A percentile compares a stretch with the other conserved stretches of the same genome.
Conservation (phyloP, 371 early-diverging fungal genomes). For the Catenaria anguillulae region DNA sequence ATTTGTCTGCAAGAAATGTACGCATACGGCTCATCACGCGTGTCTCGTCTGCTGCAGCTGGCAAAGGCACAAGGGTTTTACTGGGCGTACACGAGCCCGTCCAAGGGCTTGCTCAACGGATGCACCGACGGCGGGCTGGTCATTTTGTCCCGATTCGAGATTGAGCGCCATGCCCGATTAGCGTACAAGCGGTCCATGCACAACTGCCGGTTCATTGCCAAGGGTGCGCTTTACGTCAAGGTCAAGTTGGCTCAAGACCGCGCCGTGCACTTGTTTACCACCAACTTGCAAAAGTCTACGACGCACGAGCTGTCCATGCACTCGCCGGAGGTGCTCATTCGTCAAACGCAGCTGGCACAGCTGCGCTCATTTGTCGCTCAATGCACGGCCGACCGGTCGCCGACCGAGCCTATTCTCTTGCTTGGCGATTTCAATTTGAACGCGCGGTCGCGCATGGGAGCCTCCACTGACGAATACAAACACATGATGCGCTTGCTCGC, state of each 20-base stretch:
- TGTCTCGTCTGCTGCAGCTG: conserved; percentile 29
- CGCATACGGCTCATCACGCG: conserved; percentile 47
- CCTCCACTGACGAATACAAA: conserved; percentile 36
- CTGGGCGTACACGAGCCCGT: conserved; percentile 33
- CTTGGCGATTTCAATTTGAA: conserved; percentile 65
- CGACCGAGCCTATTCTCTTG: conserved; percentile 38
- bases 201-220: conserved; percentile 42
- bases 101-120: conserved; percentile 40
- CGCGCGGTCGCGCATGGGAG: conserved; percentile 32
- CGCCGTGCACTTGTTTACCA: conserved; percentile 56
- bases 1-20: conserved; percentile 72
- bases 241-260: conserved; percentile 27
- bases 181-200: conserved; percentile 51
- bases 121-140: conserved; percentile 67
- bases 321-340: conserved; percentile 32
- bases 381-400: conserved; percentile 17
- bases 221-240: conserved; percentile 64
- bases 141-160: conserved; percentile 52
- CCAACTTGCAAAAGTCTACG: conserved; percentile 68
- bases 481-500: conserved; percentile 47
- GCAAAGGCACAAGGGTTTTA: conserved; percentile 51
- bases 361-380: conserved; percentile 45
- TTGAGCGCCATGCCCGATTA: conserved; percentile 33
- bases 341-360: conserved; percentile 38
- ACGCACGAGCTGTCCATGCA: conserved; percentile 23